Conservation (phyloP, 768 basidiomycete genomes). For the Boletus eberwhitei region DNA sequence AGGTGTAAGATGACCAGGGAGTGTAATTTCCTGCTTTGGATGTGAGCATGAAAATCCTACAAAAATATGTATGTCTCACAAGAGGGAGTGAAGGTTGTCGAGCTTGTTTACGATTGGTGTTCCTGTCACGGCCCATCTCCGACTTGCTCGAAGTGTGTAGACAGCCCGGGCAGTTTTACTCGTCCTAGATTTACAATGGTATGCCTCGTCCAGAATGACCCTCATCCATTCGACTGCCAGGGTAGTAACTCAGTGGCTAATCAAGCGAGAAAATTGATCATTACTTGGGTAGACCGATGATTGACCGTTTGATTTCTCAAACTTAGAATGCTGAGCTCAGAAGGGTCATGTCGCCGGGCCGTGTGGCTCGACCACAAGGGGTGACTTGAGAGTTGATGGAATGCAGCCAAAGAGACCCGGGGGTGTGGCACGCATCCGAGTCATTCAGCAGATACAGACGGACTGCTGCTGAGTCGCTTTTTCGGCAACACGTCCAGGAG, state of each 20-base stretch:
- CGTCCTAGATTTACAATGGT: conserved; percentile 86
- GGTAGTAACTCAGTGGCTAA: conserved; percentile 6
- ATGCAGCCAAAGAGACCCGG: too few relatives aligned
- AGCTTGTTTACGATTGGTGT: conserved; percentile 95
- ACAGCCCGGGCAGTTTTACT: conserved; percentile 89
- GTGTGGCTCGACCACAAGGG: too few relatives aligned
- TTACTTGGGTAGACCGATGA: conserved; percentile 73
- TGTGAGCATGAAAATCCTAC: conserved; percentile 33
- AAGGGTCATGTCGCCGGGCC: too few relatives aligned
- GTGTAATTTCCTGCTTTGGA: conserved; percentile 59
- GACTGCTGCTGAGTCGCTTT: too few relatives aligned
- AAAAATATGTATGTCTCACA: conserved; percentile 50
- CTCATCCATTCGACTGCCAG: conserved; percentile 72
- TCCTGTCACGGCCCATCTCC: conserved; percentile 91
- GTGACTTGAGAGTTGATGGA: too few relatives aligned
- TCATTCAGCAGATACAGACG: too few relatives aligned
- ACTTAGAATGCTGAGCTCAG: conserved; percentile 80
- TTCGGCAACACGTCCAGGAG: too few relatives aligned
- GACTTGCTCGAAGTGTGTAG: conserved; percentile 73
- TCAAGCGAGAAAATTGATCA: conserved; percentile 15
- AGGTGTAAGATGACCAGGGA: conserved; percentile 80
- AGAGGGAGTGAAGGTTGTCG: conserved; percentile 85
- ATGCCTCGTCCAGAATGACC: conserved; percentile 89
- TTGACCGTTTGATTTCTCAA: conserved; percentile 48
- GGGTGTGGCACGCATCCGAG: too few relatives aligned